Evolutionary conservation across 495 filamentous ascomycete genomes (phyloP), one percentile per base, ranked within the genome.

Genomic region (Podospora fimiseda): DNA sequence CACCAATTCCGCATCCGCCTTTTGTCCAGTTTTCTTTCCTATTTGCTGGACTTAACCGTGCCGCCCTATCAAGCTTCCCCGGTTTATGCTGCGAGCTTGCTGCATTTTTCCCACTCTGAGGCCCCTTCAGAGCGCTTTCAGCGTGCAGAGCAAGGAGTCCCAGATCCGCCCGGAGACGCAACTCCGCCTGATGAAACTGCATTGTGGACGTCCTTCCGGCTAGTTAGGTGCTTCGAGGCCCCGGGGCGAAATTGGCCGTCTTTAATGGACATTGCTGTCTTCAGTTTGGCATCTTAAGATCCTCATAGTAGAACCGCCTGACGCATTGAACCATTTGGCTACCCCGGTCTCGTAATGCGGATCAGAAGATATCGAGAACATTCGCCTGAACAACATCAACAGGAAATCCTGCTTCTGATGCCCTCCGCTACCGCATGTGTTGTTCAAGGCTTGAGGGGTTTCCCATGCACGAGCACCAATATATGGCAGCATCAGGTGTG

Each of bases 1-100:
- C 22, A 30, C 44, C n/a, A 30, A 47, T n/a, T 47, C 23, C 16
- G 44, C 19, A 46, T 22, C 43, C 43, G 21, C 43, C 23, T 27
- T 22, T 27, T 11, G n/a, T n/a, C n/a, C n/a, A n/a, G n/a, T n/a
- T 47, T 23, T 14, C 3, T 23, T 15, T 22, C 23, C 44, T 22
- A 47, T 47, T 47, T 47, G 44, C 44, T 47, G 44, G 44, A 47
- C 44, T 47, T 47, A 47, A 23, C 44, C 44, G 44, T 47, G 44
- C 44, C 44, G 44, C 16, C 44, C 44, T 47, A 15, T 47, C 44
- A 47, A 47, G 44, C 44, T 47, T 47, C 44, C 44, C 44, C 22
- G 44, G 44, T 47, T 47, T n/a, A 47, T 47, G 44, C 44, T 24
- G n/a, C n/a, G n/a, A 14, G 14, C 44, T 47, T 14, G 23, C 23